phyloP scores from a whole-genome alignment of 768 basidiomycete species.

The Mrakia gelida region DNA sequence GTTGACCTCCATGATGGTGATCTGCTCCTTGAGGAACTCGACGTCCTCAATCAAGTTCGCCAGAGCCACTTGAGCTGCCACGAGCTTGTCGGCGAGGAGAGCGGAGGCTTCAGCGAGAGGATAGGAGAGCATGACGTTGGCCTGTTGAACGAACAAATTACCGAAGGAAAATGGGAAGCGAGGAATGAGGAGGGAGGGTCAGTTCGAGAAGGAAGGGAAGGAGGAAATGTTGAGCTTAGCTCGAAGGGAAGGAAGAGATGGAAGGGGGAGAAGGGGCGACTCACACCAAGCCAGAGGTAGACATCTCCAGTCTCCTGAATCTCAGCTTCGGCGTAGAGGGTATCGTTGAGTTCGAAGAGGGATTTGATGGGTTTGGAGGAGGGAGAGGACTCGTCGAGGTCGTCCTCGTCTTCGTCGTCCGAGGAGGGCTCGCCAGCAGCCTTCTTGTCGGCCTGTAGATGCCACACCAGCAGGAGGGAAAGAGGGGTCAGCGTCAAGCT shows the following conservation, averaged over 20 bases:
- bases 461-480: neutral
- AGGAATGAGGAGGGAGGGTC: neutral
- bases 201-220: neutral
- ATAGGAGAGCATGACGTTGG: constrained; percentile 97
- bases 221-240: too few species aligned
- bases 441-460: constrained; percentile 16
- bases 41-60: constrained; percentile 75
- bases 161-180: neutral
- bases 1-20: constrained; percentile 94
- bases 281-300: constrained; percentile 91
- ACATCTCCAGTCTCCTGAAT: constrained; percentile 82
- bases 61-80: constrained; percentile 62
- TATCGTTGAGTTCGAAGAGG: constrained; percentile 93
- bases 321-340: constrained; percentile 85
- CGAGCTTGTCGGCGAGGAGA: constrained; percentile 70
- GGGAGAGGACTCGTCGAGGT: constrained; percentile 50
- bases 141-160: constrained; percentile 51
- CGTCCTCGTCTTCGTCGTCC: constrained; percentile 50
- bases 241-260: neutral
- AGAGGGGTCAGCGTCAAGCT: neutral
- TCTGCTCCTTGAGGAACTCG: constrained; percentile 87
- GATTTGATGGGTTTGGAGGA: constrained; percentile 58
- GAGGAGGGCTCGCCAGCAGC: constrained; percentile 4
- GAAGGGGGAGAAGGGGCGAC: constrained; percentile 38
- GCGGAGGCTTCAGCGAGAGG: constrained; percentile 69